A percentile compares a stretch with the other conserved stretches of the same genome.
phyloP scores from a whole-genome alignment of 306 rosid species.

The Purshia tridentata region DNA sequence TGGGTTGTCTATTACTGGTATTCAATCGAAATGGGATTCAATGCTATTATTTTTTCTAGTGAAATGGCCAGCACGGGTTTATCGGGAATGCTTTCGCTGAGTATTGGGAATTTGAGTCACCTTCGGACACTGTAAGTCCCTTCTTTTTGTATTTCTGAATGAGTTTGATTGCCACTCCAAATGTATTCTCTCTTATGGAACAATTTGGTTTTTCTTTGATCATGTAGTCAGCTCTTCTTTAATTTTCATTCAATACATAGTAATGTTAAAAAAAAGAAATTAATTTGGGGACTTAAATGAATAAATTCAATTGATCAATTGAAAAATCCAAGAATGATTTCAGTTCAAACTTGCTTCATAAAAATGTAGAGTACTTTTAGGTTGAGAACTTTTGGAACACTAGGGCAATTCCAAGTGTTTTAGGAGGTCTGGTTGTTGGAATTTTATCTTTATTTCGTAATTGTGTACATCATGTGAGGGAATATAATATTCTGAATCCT shows the following conservation, averaged over 20 bases:
- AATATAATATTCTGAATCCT: background rate
- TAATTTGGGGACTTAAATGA: no score
- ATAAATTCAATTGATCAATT: no score
- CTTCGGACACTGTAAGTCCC: conserved; percentile 72
- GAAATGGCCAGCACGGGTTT: conserved; percentile 74
- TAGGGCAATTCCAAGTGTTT: background rate
- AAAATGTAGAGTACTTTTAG: background rate
- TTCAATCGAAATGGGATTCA: background rate
- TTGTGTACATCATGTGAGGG: background rate
- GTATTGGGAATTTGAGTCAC: conserved; percentile 78
- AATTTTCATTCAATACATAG: no score
- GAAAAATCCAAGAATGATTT: background rate
- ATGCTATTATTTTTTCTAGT: conserved; percentile 43
- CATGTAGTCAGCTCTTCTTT: background rate
- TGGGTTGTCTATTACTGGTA: conserved; percentile 4
- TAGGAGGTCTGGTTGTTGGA: background rate
- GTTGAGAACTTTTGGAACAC: background rate
- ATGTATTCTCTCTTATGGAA: background rate
- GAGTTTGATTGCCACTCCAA: background rate
- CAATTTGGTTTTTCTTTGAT: background rate
- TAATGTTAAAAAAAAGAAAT: no score
- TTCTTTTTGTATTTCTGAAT: background rate
- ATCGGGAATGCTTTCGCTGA: conserved; percentile 75
- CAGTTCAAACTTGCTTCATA: background rate
- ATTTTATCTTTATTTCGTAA: background rate